Percentiles rank a stretch among this genome's conserved stretches.
phyloP scores from a whole-genome alignment of 768 basidiomycete genomes.

The Coprinopsis cinerea region DNA sequence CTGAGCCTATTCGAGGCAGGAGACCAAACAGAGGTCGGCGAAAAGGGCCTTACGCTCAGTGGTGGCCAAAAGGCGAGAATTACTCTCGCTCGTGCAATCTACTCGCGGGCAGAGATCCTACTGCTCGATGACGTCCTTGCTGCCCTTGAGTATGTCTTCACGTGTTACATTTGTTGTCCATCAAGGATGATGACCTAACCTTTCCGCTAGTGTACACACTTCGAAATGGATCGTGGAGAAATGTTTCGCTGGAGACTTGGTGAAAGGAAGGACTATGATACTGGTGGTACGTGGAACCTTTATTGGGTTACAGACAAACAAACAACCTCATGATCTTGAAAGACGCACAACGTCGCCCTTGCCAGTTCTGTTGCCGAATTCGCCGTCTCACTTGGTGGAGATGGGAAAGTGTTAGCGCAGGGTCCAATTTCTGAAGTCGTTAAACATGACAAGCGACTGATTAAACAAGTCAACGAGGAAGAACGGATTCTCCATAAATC shows the following conservation, averaged over 20 bases:
- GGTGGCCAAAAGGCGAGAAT: conserved; percentile 39
- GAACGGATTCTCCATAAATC: conserved; percentile 23
- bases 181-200: neutral
- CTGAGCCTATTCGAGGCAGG: conserved; percentile 60
- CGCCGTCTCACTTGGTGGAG: conserved; percentile 47
- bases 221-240: conserved; percentile 75
- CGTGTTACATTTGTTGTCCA: neutral
- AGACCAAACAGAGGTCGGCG: conserved; percentile 62
- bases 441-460: conserved; percentile 21
- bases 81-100: conserved; percentile 39
- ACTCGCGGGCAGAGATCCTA: conserved; percentile 49
- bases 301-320: no score
- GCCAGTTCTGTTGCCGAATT: conserved; percentile 45
- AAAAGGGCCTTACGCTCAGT: conserved; percentile 55
- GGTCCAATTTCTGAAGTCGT: conserved; percentile 44
- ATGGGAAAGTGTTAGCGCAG: conserved; percentile 45
- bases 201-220: conserved; percentile 53
- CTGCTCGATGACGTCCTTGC: conserved; percentile 71
- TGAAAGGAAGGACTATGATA: conserved; percentile 73
- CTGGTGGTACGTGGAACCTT: conserved; percentile 48
- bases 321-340: no score
- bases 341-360: conserved; percentile 47
- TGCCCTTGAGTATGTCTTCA: conserved; percentile 39
- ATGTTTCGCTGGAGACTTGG: conserved; percentile 71
- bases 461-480: conserved; percentile 23